Base-by-base conservation (phyloP, 2,329 filamentous ascomycete genomes). In the Cladosporium sp. region DNA sequence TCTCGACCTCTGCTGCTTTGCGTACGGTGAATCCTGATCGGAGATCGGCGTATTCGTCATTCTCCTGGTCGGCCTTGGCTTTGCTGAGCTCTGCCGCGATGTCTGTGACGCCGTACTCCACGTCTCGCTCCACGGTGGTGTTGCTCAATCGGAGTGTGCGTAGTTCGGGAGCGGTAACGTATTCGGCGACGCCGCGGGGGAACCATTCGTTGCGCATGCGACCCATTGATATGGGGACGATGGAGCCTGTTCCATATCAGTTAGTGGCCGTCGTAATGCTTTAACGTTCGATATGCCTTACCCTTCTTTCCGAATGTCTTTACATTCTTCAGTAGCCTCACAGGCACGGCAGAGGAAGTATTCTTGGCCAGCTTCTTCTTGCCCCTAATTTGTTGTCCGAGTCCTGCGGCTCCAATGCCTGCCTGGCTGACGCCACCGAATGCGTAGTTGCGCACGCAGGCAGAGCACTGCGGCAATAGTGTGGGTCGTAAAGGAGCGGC, bases 191-290 rank as follows among this genome's bases (percentile, higher is more conserved):
- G 65, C 79, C 76, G 51, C 73, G 74, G 3, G 84, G 84, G 69
- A 82, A 86, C 81, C 81, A 85, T 63, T 76, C 74, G 71, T 85
- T 86, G 68, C 85, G 79, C 84, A 88, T 86, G 43, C 79, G 76
- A 25, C 84, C 82, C 18, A 77, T 74, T n/a, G 81, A 74, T 49
- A 86, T 77, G 34, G 84, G 81, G 23, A 87, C 77, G 66, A 86
- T 80, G 21, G 81, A 74, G 67, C 84, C 85, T 87, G 67, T 28
- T 39, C n/a, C 51, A 54, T 21, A 21, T n/a, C 3, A 3, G 18
- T 54, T n/a, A 54, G 51, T 30, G 10, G n/a, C 4, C 13, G 14
- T 14, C n/a, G 18, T 14, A 11, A 54, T 64, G 5, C 16, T n/a
- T 59, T 18, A 16, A 56, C 54, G 39, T n/a, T 10, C 56, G 21